Percentiles rank a stretch among this genome's conserved stretches.
These are phyloP conservation scores for Madurella fahalii DNA, from an alignment of 2,329 filamentous ascomycete genomes.

Conservation along the genomic window DNA sequence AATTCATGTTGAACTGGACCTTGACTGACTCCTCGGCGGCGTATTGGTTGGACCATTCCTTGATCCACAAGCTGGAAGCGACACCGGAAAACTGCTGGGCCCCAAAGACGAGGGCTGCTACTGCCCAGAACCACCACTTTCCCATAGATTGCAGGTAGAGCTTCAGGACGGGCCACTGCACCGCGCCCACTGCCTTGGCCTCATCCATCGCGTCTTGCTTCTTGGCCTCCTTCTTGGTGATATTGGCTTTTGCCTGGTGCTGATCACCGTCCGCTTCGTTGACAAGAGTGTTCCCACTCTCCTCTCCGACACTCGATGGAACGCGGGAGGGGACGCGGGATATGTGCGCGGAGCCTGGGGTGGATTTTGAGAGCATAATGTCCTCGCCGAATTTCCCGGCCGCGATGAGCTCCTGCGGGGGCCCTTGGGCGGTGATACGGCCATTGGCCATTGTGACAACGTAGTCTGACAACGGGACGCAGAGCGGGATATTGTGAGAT, in stretches of 20 bases:
- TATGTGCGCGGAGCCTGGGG: constrained; percentile 62
- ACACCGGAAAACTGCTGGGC: constrained; percentile 82
- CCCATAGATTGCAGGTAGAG: constrained; percentile 91
- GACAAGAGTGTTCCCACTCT: constrained; percentile 52
- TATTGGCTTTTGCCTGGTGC: constrained; percentile 43
- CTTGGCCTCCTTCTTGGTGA: constrained; percentile 43
- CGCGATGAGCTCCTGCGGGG: constrained; percentile 70
- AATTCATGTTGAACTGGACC: constrained; percentile 34
- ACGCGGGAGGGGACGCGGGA: constrained; percentile 75
- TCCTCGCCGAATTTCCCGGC: constrained; percentile 91
- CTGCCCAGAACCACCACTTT: constrained; percentile 91
- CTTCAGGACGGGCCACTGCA: constrained; percentile 80
- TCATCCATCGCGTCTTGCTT: constrained; percentile 62
- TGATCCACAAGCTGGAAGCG: constrained; percentile 90
- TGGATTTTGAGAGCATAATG: constrained; percentile 58
- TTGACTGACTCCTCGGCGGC: constrained; percentile 37
- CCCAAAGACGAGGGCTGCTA: constrained; percentile 69
- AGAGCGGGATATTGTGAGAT: constrained; percentile 90
- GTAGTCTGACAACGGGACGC: constrained; percentile 73
- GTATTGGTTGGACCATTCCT: constrained; percentile 92
- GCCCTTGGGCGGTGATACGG: constrained; percentile 70
- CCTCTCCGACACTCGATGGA: constrained; percentile 69
- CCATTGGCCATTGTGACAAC: constrained; percentile 88
- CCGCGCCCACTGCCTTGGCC: constrained; percentile 76
- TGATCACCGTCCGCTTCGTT: constrained; percentile 48